Percentiles rank a stretch among this genome's conserved stretches.
Conservation (phyloP, 2,329 filamentous ascomycete species). For the Aureobasidium namibiae region DNA sequence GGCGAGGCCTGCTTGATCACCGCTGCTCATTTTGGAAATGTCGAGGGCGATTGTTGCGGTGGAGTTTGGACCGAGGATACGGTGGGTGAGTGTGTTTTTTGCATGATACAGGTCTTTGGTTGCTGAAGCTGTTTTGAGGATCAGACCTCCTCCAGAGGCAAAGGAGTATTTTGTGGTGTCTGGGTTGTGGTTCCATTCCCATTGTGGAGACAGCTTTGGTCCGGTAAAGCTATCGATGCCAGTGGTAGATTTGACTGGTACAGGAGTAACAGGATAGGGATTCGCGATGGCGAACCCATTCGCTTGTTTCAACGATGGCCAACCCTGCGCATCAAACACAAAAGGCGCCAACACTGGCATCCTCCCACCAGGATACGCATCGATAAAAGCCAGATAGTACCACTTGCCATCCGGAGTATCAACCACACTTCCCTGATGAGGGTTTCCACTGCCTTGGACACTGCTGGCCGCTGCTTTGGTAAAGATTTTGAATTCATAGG, state of each 20-base stretch:
- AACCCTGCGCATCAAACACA: constrained; percentile 45
- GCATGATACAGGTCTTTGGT: constrained; percentile 42
- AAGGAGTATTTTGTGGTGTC: constrained; percentile 41
- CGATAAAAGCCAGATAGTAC: constrained; percentile 53
- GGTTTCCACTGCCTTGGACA: constrained; percentile 26
- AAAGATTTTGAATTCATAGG: constrained; percentile 42
- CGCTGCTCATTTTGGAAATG: constrained; percentile 40
- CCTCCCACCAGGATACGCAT: constrained; percentile 48
- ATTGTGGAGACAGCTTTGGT: constrained; percentile 35
- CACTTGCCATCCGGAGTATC: constrained; percentile 45
- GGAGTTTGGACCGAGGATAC: constrained; percentile 34
- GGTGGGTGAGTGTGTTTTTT: constrained; percentile 35
- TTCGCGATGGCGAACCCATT: constrained; percentile 42
- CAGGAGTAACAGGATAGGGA: constrained; percentile 21
- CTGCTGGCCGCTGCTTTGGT: constrained; percentile 37
- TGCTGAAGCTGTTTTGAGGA: constrained; percentile 42
- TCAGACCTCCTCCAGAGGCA: constrained; percentile 32
- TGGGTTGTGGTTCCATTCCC: constrained; percentile 58
- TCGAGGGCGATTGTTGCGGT: constrained; percentile 44
- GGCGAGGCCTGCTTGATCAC: constrained; percentile 45
- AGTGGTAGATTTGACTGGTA: constrained; percentile 25
- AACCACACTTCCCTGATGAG: constrained; percentile 50
- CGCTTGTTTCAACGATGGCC: constrained; percentile 36
- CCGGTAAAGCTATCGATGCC: constrained; percentile 42
- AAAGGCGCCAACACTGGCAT: constrained; percentile 51